Evolutionary conservation across 2,329 filamentous ascomycete species (phyloP).

Genomic region (Blastomyces parvus): DNA sequence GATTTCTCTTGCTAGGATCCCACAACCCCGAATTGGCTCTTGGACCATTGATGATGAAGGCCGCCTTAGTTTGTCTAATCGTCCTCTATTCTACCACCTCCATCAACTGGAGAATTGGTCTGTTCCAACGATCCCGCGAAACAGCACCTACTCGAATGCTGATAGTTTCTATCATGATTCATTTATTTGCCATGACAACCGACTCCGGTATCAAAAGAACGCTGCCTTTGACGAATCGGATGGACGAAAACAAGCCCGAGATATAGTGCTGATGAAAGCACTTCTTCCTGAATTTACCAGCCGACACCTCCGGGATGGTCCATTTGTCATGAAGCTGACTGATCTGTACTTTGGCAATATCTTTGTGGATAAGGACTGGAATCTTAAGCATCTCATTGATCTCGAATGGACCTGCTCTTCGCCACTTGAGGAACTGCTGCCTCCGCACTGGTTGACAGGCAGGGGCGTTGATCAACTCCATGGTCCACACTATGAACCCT

Average conservation of each 20-base stretch:
- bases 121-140: slow-evolving; percentile 19
- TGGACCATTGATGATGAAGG: slow-evolving; percentile 18
- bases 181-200: slow-evolving; percentile 19
- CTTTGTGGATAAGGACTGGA: slow-evolving; percentile 23
- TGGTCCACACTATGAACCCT: slow-evolving; percentile 14
- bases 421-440: slow-evolving; percentile 21
- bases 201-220: slow-evolving; percentile 20
- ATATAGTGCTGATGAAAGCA: slow-evolving; percentile 23
- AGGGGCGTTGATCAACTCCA: slow-evolving; percentile 15
- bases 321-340: slow-evolving; percentile 28
- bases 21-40: slow-evolving; percentile 18
- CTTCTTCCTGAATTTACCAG: slow-evolving; percentile 22
- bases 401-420: slow-evolving; percentile 28
- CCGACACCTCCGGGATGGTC: slow-evolving; percentile 21
- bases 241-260: slow-evolving; percentile 10
- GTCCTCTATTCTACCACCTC: slow-evolving; percentile 18
- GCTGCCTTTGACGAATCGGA: slow-evolving; percentile 4
- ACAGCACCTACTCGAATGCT: slow-evolving; percentile 18
- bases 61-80: slow-evolving; percentile 16
- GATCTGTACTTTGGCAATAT: slow-evolving; percentile 25
- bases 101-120: slow-evolving; percentile 18
- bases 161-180: slow-evolving; percentile 20
- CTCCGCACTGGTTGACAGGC: not conserved
- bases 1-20: slow-evolving; percentile 14
- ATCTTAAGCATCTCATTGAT: slow-evolving; percentile 28